Evolutionary conservation across 1,139 yeast species (phyloP), one percentile per base, ranked within the genome.

Genomic region (Taphrina communis): DNA sequence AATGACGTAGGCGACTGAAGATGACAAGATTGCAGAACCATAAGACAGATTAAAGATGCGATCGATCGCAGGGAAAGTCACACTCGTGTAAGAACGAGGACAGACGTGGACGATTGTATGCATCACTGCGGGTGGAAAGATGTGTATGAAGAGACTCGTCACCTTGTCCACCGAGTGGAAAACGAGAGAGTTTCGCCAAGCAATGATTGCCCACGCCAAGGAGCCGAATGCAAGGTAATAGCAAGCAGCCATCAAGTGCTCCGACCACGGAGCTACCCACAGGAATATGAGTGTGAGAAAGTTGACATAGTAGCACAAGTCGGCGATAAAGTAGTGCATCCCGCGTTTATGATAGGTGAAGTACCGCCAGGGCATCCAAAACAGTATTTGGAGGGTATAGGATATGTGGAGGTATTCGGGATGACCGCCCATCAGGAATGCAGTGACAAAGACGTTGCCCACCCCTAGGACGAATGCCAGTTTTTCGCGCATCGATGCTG

Each of bases 141-240:
- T 83, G 76, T 94, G 99, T 72, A 94, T 93, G 74, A 91, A 90
- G 4, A 97, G 87, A 17, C 94, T 87, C 1, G 61, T 60, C 11
- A 51, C 53, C 61, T 56, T 59, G 73, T 93, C 98, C 72, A 94
- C 85, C 19, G 95, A 88, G 76, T 94, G 99, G 63, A 94, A 82
- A 8, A 94, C 98, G 70, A 94, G 82, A 8, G 97, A 92, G 77
- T 94, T 94, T 75, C 97, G 83, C 99, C 99, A 94, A 0, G 97
- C 90, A 51, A 93, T 88, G 21, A 94, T 97, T 0, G 98, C 98
- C 84, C 91, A 93, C 9, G 97, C 85, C 68, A 94, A 80, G 0
- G 97, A 90, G 0, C 98, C 67, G 21, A 63, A 63, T 11, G 67
- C 55, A 19, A 63, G 56, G 48, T 63, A 63, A 48, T 52, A 63